Percentiles rank a stretch among this genome's conserved stretches.
Evolutionary conservation across 2,329 filamentous ascomycete species (phyloP).

Genomic region (Colletotrichum aenigma): DNA sequence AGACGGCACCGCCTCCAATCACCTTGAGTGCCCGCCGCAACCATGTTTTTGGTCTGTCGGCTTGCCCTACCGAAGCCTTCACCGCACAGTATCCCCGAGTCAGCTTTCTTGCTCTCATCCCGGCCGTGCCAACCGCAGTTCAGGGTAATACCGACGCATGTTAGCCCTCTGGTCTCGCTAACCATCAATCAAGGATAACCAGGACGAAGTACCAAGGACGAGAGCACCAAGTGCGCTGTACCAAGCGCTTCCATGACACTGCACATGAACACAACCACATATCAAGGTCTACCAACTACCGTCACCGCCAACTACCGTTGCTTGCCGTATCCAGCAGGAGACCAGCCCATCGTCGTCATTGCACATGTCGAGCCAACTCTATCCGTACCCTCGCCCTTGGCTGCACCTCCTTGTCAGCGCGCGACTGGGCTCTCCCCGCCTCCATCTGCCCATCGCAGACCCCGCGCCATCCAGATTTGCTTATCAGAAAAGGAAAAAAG

Average conservation of each 20-base stretch:
- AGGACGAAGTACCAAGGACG: background rate
- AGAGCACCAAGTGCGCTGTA: background rate
- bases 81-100: background rate
- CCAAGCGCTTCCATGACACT: background rate
- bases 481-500: background rate
- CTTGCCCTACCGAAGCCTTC: background rate
- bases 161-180: background rate
- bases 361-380: constrained; percentile 6
- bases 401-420: constrained; percentile 3
- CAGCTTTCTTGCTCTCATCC: background rate
- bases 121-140: background rate
- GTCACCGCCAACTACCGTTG: background rate
- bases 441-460: background rate
- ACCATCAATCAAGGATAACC: background rate
- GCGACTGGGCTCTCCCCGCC: constrained; percentile 10
- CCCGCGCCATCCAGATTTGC: constrained; percentile 4
- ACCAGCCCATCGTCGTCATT: background rate
- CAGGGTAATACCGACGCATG: background rate
- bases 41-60: background rate
- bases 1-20: background rate
- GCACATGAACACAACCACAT: background rate
- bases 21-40: background rate
- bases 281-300: background rate
- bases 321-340: background rate
- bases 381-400: background rate